Base-by-base conservation (phyloP, 805 yeast genomes). In the Candida ponderosae region DNA sequence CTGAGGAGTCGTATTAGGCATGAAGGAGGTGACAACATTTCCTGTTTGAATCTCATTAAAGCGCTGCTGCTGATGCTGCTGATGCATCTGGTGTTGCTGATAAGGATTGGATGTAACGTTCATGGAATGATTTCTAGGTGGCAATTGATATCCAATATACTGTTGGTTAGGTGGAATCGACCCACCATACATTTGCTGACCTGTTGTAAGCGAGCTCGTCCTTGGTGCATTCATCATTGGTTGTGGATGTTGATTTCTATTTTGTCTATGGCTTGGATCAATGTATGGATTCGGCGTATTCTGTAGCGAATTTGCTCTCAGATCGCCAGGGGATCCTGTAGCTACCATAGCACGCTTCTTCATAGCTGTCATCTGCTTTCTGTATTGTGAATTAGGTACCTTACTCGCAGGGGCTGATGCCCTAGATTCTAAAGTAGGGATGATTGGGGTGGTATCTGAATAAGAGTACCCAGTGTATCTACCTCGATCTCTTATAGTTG, bases 361-460 rank as follows among this genome's bases (percentile, higher is more conserved):
- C 52, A 76, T 79, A 5, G 74, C 76, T 34, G 79, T 77, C 70
- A 78, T 68, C 46, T 72, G 79, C 46, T 81, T 82, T 46, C 94
- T 65, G 53, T 83, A 83, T 43, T 79, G 79, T 6, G 75, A 64
- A 46, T 73, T 79, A 36, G 68, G 68, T 46, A 65, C 51, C 34
- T 59, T 63, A 18, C 43, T 37, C 3, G 34, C 42, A 20, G 53
- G 55, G 34, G 40, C 36, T 4, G 40, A 17, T 20, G 57, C 46
- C 4, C 49, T 52, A 0, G 70, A 58, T 5, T 73, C 64, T 4
- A 83, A 38, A 0, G 87, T 81, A 6, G 94, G 94, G 29, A 84
- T 82, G 43, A 80, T 76, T 8, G 93, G 89, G 0, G 86, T 70
- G 0, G 89, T 70, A 43, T 80, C 86, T 38, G 64, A 56, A 30